phyloP scores from a whole-genome alignment of 805 yeast genomes.

The Candida tibetensis region DNA sequence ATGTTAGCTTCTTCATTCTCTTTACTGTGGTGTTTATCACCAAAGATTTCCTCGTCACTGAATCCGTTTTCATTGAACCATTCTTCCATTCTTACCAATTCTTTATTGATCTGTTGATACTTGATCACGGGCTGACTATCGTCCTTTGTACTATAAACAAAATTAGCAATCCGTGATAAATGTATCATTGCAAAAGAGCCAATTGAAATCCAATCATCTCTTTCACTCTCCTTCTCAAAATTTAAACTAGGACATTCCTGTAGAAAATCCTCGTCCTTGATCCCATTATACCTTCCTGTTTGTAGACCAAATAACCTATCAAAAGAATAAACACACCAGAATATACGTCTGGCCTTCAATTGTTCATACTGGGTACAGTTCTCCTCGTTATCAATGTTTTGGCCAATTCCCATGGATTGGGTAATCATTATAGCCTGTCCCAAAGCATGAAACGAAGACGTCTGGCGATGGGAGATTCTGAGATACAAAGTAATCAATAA shows the following conservation, averaged over 20 bases:
- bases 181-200: conserved; percentile 47
- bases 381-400: conserved; percentile 15
- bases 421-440: conserved; percentile 37
- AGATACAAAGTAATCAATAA: conserved; percentile 34
- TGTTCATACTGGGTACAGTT: conserved; percentile 38
- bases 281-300: conserved; percentile 44
- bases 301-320: conserved; percentile 55
- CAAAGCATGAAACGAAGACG: conserved; percentile 31
- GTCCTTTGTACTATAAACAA: conserved; percentile 28
- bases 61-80: conserved; percentile 39
- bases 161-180: conserved; percentile 38
- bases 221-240: conserved; percentile 23
- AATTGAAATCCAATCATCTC: conserved; percentile 49
- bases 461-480: conserved; percentile 38
- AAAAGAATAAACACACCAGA: conserved; percentile 53
- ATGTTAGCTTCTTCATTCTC: conserved; percentile 1
- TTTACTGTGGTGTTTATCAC: conserved; percentile 1
- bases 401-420: conserved; percentile 35
- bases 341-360: conserved; percentile 49
- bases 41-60: conserved; percentile 19
- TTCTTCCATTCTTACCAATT: conserved; percentile 22
- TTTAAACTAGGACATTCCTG: conserved; percentile 31
- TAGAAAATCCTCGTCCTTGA: conserved; percentile 35
- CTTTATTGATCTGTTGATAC: conserved; percentile 31
- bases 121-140: conserved; percentile 27